Percentiles rank a stretch among this genome's conserved stretches.
Conservation (phyloP, 495 filamentous ascomycete genomes). For the Penicillium canescens region DNA sequence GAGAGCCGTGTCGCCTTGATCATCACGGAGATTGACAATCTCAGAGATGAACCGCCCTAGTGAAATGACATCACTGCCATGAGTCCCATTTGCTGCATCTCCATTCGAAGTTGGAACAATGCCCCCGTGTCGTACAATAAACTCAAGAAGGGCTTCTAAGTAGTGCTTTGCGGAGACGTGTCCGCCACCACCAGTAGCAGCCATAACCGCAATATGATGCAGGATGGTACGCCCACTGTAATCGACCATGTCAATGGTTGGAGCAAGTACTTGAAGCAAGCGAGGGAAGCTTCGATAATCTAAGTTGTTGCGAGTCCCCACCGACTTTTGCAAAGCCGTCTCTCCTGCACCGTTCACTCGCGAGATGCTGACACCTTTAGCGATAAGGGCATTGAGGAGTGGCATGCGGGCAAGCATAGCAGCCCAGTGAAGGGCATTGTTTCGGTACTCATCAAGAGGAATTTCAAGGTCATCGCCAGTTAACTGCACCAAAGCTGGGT, state of each 20-base stretch:
- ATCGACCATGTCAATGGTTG: slow-evolving; percentile 89
- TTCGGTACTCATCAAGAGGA: slow-evolving; percentile 81
- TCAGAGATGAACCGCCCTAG: slow-evolving; percentile 91
- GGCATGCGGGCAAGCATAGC: slow-evolving; percentile 86
- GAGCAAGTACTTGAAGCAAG: slow-evolving; percentile 80
- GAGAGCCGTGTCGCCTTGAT: slow-evolving; percentile 89
- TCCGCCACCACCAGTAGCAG: slow-evolving; percentile 85
- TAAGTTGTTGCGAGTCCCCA: slow-evolving; percentile 85
- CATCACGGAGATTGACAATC: slow-evolving; percentile 91
- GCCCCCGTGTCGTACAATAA: slow-evolving; percentile 83
- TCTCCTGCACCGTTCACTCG: slow-evolving; percentile 86
- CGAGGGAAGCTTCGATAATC: slow-evolving; percentile 82
- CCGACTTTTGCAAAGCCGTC: slow-evolving; percentile 86
- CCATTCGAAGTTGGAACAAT: slow-evolving; percentile 44
- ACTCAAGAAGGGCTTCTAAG: slow-evolving; percentile 88
- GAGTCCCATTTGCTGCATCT: slow-evolving; percentile 28
- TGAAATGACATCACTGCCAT: slow-evolving; percentile 63
- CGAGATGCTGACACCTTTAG: slow-evolving; percentile 79
- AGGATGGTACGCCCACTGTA: slow-evolving; percentile 86
- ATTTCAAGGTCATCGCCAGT: slow-evolving; percentile 83
- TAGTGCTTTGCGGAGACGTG: slow-evolving; percentile 84
- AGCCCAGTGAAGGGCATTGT: slow-evolving; percentile 96
- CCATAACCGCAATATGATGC: slow-evolving; percentile 94
- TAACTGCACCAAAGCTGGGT: slow-evolving; percentile 67
- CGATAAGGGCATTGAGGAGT: slow-evolving; percentile 75